Evolutionary conservation across 1,284 basidiomycete genomes (phyloP), one percentile per base, ranked within the genome.

Genomic region (Chiua sp.): DNA sequence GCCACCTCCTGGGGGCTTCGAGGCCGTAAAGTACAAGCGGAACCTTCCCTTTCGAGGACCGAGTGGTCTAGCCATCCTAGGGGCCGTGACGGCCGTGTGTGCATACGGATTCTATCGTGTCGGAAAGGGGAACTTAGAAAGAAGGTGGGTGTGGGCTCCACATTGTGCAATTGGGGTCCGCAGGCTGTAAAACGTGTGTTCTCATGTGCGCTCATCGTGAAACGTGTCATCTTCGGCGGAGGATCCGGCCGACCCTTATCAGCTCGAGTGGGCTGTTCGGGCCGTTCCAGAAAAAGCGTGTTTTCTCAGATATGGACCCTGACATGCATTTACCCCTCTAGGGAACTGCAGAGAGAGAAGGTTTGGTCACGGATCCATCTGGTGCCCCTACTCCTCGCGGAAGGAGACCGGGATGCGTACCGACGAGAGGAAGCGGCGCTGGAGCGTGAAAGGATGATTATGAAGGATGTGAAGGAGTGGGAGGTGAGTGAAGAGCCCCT

Each of bases 351-450:
- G 75, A 87, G 98, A 66, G 97, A 99, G 81, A 91, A 93, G 77
- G 87, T 89, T 49, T 98, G 97, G 97, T 94, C 96, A 63, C 87
- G 97, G 65, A 97, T 99, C 73, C 88, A 99, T 80, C 85, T 98
- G 51, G 92, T 97, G 47, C 97, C 97, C 20, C 76, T 98, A 61
- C 83, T 98, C 51, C 84, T 96, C 65, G 96, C 96, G 52, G 96
- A 99, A 77, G 89, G 91, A 18, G 96, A 99, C 80, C 89, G 97
- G 60, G 95, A 97, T 75, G 82, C 85, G 53, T 96, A 93, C 82
- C 85, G 95, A 67, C 86, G 95, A 55, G 80, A 90, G 70, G 83
- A 90, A 70, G 95, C 94, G n/a, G 87, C 89, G 52, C 53, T 91
- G 59, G 90, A 80, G 53, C 80, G 95, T 57, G 97, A 99, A 78